These are phyloP conservation scores for Diutina pseudorugosa DNA, from an alignment of 1,139 yeast genomes.

Conservation along the genomic window DNA sequence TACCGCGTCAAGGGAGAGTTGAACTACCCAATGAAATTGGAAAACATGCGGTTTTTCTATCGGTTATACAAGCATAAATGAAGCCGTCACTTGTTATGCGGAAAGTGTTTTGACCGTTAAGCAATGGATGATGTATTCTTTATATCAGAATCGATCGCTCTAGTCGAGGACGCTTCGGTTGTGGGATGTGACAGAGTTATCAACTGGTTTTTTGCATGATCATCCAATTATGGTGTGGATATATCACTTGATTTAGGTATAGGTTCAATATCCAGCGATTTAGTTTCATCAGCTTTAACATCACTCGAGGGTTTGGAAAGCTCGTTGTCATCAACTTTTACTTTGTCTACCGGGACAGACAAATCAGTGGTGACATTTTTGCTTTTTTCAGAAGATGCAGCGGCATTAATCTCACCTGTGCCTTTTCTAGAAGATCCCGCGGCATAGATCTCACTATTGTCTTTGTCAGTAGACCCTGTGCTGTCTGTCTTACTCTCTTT, in stretches of 20 bases:
- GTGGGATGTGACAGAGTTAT: too few relatives aligned
- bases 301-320: neutral
- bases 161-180: too few relatives aligned
- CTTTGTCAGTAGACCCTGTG: neutral
- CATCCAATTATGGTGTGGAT: too few relatives aligned
- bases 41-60: conserved; percentile 79
- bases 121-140: neutral
- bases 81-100: neutral
- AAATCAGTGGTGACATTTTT: too few relatives aligned
- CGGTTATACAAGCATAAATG: conserved; percentile 50
- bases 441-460: neutral
- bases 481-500: neutral
- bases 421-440: too few relatives aligned
- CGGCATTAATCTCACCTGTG: too few relatives aligned
- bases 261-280: neutral
- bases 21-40: conserved; percentile 59
- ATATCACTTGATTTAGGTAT: too few relatives aligned
- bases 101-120: neutral
- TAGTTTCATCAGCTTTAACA: neutral
- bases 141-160: too few relatives aligned
- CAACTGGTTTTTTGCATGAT: too few relatives aligned
- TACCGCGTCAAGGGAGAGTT: conserved; percentile 45
- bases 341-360: too few relatives aligned
- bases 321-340: neutral
- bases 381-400: too few relatives aligned